Evolutionary conservation across 2,329 filamentous ascomycete species (phyloP), one percentile per base, ranked within the genome.

Genomic region (Ophiosphaerella korrae): DNA sequence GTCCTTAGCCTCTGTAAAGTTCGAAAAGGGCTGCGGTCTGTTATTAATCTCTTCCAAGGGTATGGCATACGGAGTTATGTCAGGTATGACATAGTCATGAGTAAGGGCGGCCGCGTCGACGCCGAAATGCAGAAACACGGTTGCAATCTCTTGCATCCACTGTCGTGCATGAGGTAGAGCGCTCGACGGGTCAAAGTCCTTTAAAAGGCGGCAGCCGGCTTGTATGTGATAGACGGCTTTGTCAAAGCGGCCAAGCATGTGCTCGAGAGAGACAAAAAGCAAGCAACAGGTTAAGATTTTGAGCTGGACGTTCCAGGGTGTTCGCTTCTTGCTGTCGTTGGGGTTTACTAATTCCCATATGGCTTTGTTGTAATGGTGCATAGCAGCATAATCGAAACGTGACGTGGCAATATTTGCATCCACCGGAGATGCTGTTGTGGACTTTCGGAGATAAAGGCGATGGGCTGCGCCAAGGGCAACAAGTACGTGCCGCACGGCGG

Each of bases 231-330:
- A 42, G 14, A 54, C 12, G 13, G 37, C 48, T 39, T 54, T 42
- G 9, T 54, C 48, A 16, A 40, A 38, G 34, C 48, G 52, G 14
- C 52, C 52, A 3, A 54, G 39, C 11, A 54, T 51, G 9, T 51
- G 38, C 34, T 54, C 52, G 18, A 51, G 40, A 21, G 48, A 54
- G 11, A 54, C 52, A 40, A 54, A 54, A 26, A 54, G 52, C 29
- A 51, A 34, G 39, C 52, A 54, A 33, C 52, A 51, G 18, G 32
- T 39, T 12, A 51, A 13, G 11, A 43, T 51, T 21, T 14, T 47
- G 26, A 51, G 37, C 21, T 51, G 35, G 12, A 32, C 31, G 35
- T 54, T 16, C 18, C 39, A 35, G n/a, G 48, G 12, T 5, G 34
- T 35, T 36, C 14, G 14, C 18, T 12, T 23, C 7, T 42, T 21